Percentiles rank a stretch among this genome's conserved stretches.
Conservation (phyloP, 2,329 filamentous ascomycete genomes). For the Tolypocladium amazonense region DNA sequence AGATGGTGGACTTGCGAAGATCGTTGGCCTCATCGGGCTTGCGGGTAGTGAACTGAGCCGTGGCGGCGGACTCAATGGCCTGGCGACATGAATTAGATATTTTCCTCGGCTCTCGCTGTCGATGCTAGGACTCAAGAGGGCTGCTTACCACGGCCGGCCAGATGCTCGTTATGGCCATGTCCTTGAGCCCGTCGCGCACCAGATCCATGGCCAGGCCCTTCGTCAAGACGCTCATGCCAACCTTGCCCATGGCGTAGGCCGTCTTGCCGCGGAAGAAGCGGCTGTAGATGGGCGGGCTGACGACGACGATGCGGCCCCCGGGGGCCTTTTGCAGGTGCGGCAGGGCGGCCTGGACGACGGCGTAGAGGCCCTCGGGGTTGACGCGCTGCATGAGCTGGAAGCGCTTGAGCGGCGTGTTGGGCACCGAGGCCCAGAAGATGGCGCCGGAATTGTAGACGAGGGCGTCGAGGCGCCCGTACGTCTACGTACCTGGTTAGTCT, state of each 20-base stretch:
- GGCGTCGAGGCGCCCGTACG: constrained; percentile 57
- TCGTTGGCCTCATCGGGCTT: constrained; percentile 41
- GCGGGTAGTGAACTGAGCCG: constrained; percentile 36
- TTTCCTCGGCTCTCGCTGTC: not conserved
- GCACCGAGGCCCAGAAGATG: constrained; percentile 73
- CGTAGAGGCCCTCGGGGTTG: constrained; percentile 69
- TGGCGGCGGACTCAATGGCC: constrained; percentile 68
- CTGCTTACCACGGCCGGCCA: constrained; percentile 65
- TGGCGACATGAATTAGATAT: not conserved
- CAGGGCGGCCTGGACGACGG: constrained; percentile 54
- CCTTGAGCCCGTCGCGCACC: constrained; percentile 36
- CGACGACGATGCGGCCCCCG: constrained; percentile 62
- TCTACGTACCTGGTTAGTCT: constrained; percentile 15
- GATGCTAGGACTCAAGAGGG: not conserved
- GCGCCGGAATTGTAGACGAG: constrained; percentile 77
- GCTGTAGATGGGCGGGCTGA: constrained; percentile 76
- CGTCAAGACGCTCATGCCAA: constrained; percentile 72
- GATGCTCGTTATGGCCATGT: constrained; percentile 71
- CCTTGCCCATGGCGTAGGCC: constrained; percentile 69
- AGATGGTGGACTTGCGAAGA: constrained; percentile 61
- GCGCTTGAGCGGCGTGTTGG: constrained; percentile 62
- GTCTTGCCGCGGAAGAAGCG: constrained; percentile 81
- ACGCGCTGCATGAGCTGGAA: constrained; percentile 70
- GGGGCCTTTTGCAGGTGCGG: constrained; percentile 43
- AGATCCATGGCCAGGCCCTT: constrained; percentile 80